These are phyloP conservation scores for Cynanchum wilfordii DNA, from an alignment of 257 asterid genomes.

Conservation along the genomic window DNA sequence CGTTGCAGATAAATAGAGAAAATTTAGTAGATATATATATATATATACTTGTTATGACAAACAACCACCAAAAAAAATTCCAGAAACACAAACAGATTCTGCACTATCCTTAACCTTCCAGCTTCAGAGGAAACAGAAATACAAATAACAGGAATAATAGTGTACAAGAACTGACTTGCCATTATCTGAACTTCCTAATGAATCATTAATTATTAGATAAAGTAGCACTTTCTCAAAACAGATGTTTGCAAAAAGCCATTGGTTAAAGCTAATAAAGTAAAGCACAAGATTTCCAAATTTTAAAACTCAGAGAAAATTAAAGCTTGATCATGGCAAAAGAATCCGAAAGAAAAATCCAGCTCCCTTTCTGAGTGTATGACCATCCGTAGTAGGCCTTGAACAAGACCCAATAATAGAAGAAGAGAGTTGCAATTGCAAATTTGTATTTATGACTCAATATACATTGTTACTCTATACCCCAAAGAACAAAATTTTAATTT, in stretches of 20 bases:
- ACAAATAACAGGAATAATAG: background rate
- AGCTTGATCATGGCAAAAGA: background rate
- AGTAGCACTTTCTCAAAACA: background rate
- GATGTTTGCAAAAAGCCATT: background rate
- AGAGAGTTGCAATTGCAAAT: background rate
- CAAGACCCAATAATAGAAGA: background rate
- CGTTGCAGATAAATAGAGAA: background rate
- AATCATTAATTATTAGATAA: background rate
- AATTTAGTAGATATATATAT: background rate
- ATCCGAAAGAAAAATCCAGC: background rate
- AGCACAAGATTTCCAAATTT: background rate
- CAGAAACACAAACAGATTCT: background rate
- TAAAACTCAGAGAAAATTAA: background rate
- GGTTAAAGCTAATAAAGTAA: background rate
- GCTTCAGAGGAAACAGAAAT: background rate
- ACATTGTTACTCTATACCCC: no score
- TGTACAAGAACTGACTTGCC: background rate
- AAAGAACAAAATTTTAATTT: background rate
- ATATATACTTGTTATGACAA: background rate
- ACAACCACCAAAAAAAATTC: background rate
- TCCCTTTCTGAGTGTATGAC: background rate
- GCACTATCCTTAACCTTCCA: background rate
- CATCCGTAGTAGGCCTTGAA: background rate
- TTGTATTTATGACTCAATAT: no score
- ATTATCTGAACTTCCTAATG: background rate